These are phyloP conservation scores for Chlorella vulgaris DNA, from an alignment of 139 green algal species.

Conservation along the genomic window DNA sequence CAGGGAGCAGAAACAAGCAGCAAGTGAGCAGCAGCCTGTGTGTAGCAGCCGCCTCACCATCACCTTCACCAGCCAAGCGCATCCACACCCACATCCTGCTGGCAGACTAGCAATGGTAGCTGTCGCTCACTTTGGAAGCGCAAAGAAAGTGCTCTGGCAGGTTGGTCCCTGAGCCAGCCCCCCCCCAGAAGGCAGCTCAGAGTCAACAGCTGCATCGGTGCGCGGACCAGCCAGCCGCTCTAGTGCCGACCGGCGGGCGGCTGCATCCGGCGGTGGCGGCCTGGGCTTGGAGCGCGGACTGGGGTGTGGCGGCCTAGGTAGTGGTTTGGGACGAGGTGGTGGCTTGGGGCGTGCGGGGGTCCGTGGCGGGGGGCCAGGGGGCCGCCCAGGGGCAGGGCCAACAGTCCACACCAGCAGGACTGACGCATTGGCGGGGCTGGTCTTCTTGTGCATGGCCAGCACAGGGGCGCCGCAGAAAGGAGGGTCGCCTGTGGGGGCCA, in stretches of 20 bases:
- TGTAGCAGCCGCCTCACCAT: no score
- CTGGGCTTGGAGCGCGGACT: not conserved
- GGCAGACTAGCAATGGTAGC: not conserved
- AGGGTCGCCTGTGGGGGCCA: no score
- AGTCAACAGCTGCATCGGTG: no score
- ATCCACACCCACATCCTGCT: not conserved
- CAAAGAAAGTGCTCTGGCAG: constrained; percentile 15
- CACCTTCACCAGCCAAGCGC: not conserved
- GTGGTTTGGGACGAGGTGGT: not conserved
- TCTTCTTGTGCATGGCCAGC: no score
- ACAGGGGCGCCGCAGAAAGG: no score
- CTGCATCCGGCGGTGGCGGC: not conserved
- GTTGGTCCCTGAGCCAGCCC: not conserved
- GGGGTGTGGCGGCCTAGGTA: not conserved
- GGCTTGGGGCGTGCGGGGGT: not conserved
- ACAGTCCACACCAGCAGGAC: no score
- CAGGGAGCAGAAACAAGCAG: not conserved
- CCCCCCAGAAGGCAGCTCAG: no score
- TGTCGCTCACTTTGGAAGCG: constrained; percentile 10
- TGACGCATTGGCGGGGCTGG: no score
- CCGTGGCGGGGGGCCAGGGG: not conserved
- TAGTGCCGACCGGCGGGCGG: no score
- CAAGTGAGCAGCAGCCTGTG: no score
- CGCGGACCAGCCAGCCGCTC: no score
- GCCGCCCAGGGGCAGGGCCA: no score